Base-by-base conservation (phyloP, 805 yeast species). In the Pichia paraexigua region DNA sequence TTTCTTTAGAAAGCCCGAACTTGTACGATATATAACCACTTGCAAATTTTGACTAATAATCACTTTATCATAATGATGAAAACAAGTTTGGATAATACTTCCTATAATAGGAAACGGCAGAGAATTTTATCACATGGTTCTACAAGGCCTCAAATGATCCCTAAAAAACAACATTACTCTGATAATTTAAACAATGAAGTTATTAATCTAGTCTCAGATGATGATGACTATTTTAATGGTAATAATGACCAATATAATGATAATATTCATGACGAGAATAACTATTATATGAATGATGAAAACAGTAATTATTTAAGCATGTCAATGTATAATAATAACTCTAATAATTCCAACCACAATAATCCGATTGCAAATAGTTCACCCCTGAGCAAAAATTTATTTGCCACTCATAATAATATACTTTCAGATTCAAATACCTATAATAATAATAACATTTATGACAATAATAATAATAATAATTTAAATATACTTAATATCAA, bases 201-300 rank as follows among this genome's bases (percentile, higher is more conserved):
- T 3, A 65, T 72, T 35, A 63, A 69, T 40, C 54, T 73, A 45
- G 76, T 71, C 48, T 73, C 77, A 0, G 77, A 73, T 45, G 70
- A 71, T 25, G 75, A 71, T 18, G 66, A 66, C 25, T 67, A 68
- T 48, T 56, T 58, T 30, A 65, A 64, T 46, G 60, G 59, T 41
- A 59, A 62, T 35, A 55, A 41, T 37, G 28, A 11, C 53, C 59
- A 1, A 60, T 56, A 47, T 45, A 46, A 4, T 27, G 44, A 45
- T 49, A 41, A 39, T 54, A 46, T 35, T 35, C 10, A 35, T 7
- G 20, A 35, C n/a, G 39, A 35, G 7, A n/a, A 35, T n/a, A n/a
- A n/a, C 8, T 35, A 35, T n/a, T 35, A 35, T n/a, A 35, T n/a
- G 11, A 35, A 35, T n/a, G 39, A 35, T 35, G 39, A 35, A 35